Evolutionary conservation across 1,284 basidiomycete species (phyloP).

Genomic region (Veloporphyrellus conicus): DNA sequence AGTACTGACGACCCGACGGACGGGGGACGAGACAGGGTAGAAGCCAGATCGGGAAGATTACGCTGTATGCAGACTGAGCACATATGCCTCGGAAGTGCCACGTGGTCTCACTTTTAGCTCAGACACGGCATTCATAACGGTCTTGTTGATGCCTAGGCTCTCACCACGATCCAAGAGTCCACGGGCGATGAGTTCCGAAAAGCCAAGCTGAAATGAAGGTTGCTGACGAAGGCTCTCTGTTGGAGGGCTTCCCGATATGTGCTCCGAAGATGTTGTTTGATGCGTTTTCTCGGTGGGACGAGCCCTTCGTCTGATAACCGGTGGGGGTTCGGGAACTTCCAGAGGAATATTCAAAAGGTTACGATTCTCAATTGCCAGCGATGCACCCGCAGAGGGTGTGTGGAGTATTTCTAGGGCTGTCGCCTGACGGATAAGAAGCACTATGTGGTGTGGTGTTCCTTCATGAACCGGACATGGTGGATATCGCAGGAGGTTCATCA

Average conservation of each 20-base stretch:
- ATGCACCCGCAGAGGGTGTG: constrained; percentile 66
- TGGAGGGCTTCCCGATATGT: constrained; percentile 11
- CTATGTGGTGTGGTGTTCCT: constrained; percentile 49
- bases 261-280: constrained; percentile 25
- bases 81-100: neutral
- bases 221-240: constrained; percentile 40
- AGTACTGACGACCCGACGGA: constrained; percentile 41
- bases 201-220: constrained; percentile 44
- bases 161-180: constrained; percentile 72
- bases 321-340: constrained; percentile 55
- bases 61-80: constrained; percentile 44
- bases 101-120: constrained; percentile 56
- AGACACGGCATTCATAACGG: constrained; percentile 70
- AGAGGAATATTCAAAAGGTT: constrained; percentile 68
- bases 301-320: constrained; percentile 38
- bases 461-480: constrained; percentile 47
- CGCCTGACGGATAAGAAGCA: constrained; percentile 78
- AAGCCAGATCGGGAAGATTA: constrained; percentile 76
- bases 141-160: constrained; percentile 75
- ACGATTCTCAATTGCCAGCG: constrained; percentile 75
- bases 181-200: constrained; percentile 68
- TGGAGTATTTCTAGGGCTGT: constrained; percentile 72
- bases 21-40: constrained; percentile 57
- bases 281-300: constrained; percentile 30
- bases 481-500: constrained; percentile 82